Percentiles rank a stretch among this genome's conserved stretches.
Conservation (phyloP, 2,329 filamentous ascomycete genomes). For the Diplodia scrobiculata region DNA sequence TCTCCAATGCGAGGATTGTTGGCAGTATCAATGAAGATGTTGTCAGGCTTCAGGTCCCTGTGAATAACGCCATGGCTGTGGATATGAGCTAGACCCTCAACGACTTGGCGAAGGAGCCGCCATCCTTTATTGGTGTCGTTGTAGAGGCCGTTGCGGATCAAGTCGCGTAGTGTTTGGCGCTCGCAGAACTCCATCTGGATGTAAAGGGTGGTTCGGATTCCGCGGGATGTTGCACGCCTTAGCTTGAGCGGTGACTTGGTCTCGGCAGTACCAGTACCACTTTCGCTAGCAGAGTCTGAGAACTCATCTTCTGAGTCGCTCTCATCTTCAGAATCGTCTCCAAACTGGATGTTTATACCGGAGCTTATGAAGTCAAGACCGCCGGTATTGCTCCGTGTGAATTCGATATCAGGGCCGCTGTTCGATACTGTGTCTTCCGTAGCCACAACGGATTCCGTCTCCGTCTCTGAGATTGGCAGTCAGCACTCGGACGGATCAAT, state of each 20-base stretch:
- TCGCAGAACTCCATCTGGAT: conserved; percentile 99
- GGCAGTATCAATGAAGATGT: conserved; percentile 89
- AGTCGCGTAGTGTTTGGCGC: conserved; percentile 83
- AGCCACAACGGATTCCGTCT: conserved; percentile 39
- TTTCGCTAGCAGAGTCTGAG: conserved; percentile 51
- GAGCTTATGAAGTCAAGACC: conserved; percentile 89
- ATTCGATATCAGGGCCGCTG: conserved; percentile 51
- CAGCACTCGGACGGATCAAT: conserved; percentile 37
- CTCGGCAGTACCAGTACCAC: conserved; percentile 41
- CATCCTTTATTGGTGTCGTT: conserved; percentile 78
- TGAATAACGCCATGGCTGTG: conserved; percentile 91
- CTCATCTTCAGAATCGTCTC: conserved; percentile 54
- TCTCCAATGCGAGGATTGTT: conserved; percentile 96
- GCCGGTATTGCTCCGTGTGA: conserved; percentile 69
- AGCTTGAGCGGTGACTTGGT: conserved; percentile 42
- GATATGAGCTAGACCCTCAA: conserved; percentile 88
- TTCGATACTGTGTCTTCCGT: conserved; percentile 37
- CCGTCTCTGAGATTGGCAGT: conserved; percentile 33
- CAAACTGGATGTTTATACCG: conserved; percentile 77
- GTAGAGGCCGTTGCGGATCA: conserved; percentile 75
- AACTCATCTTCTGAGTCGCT: conserved; percentile 42
- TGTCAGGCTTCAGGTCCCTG: conserved; percentile 94
- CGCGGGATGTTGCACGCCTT: conserved; percentile 47
- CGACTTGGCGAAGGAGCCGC: conserved; percentile 85
- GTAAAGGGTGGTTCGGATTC: conserved; percentile 75